phyloP scores from a whole-genome alignment of 176 grass and related monocot genomes.

The Musa acuminata region DNA sequence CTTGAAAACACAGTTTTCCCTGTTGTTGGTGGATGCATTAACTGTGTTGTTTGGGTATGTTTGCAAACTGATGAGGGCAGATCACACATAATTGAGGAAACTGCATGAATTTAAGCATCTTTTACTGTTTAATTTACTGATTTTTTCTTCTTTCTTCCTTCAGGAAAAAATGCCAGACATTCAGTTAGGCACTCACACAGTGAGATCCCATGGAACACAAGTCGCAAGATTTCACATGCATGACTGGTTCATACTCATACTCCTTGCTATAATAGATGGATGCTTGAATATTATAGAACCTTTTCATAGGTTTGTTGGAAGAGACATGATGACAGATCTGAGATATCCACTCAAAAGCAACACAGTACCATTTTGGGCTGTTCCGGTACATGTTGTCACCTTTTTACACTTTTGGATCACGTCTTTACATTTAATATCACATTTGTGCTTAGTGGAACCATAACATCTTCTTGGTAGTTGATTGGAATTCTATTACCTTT shows the following conservation, averaged over 20 bases:
- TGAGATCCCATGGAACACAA: slow-evolving; percentile 14
- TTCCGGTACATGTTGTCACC: slow-evolving; percentile 1
- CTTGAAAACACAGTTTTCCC: background rate
- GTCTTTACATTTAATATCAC: background rate
- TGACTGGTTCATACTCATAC: slow-evolving; percentile 12
- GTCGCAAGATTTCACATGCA: slow-evolving; percentile 19
- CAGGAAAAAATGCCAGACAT: slow-evolving; percentile 1
- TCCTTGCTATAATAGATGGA: slow-evolving; percentile 15
- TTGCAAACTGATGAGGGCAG: background rate
- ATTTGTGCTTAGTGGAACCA: background rate
- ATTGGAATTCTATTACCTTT: slow-evolving; percentile 10
- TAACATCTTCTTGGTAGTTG: background rate
- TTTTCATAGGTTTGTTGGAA: slow-evolving; percentile 13
- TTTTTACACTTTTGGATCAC: background rate
- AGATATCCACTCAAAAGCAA: slow-evolving; percentile 5
- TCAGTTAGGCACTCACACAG: slow-evolving; percentile 4
- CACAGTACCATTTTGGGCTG: slow-evolving; percentile 19
- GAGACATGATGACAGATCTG: slow-evolving; percentile 20
- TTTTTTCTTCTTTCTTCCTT: background rate
- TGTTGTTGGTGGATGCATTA: background rate
- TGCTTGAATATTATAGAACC: slow-evolving; percentile 19
- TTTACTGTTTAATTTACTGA: background rate
- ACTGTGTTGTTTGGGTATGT: background rate
- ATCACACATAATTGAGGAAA: background rate
- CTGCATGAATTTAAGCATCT: background rate